Evolutionary conservation across 106 monocot species (phyloP), one percentile per base, ranked within the genome.

Genomic region (Apostasia shenzhenica): DNA sequence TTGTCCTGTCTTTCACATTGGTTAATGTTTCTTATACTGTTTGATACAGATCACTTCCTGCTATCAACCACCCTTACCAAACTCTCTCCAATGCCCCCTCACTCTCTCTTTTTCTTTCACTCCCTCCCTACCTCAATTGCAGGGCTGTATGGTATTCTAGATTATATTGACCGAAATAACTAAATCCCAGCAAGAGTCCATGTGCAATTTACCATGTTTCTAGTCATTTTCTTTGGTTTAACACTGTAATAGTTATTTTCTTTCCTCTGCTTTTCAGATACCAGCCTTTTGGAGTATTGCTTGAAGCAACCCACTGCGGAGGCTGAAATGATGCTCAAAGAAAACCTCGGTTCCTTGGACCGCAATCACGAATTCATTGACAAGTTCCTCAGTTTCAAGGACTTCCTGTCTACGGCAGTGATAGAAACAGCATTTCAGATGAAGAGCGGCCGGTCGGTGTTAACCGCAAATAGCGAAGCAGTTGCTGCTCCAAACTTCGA

Each of bases 321-420:
- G 60, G 97, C 97, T 39, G 82, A 87, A 68, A 83, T 78, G 70
- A 89, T 99, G 1, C 79, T 99, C 10, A 79, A 59, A 63, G 90
- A 90, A 70, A 99, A 99, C 65, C 81, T 99, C 40, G 92, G 87
- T 38, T 77, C 82, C 8, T 47, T 92, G 42, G 97, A 99, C 65
- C 75, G 61, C 41, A 80, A 93, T 39, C 79, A 87, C 42, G 76
- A 78, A 55, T 99, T 99, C 76, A 92, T 85, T 3, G 97, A 99
- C 55, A 87, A 99, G 70, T 85, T 99, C 60, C 92, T 99, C 26
- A 92, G 90, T 48, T 90, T 83, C 84, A 99, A 99, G 59, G 89
- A 89, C 48, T 81, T 99, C 60, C 67, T 99, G 40, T 69, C 97
- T 7, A 41, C 89, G 3, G 88, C 90, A 12, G 85, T 99, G 40